Base-by-base conservation (phyloP, 2,329 filamentous ascomycete species). In the Claviceps paspali region DNA sequence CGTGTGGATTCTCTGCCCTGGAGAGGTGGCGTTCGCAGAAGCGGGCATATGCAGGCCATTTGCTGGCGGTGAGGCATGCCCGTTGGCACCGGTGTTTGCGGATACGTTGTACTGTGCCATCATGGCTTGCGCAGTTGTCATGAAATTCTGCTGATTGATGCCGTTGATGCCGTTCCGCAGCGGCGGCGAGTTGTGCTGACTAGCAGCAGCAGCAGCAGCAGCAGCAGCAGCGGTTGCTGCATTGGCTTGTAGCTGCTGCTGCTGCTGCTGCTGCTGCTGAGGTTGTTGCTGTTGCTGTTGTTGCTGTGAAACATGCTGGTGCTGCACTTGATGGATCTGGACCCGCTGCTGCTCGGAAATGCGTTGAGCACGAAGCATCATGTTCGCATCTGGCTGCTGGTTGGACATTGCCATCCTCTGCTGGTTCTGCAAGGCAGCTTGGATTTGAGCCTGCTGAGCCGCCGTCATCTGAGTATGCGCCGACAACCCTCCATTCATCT, bases 391-490 rank as follows among this genome's bases (percentile, higher is more conserved):
- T 3, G 71, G 52, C 28, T 54, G 54, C 29, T 54, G 51, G 26
- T 56, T 56, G 2, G 55, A 53, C 45, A 57, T 55, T 2, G 74
- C 69, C 62, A 83, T 69, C 38, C 79, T 70, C 37, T 73, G 67
- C 43, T 79, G 70, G 5, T 61, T 63, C 43, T 70, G 62, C 46
- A 61, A 46, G 12, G 67, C 66, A 11, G 40, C 40, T 48, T 80
- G 77, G 62, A 84, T 69, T 45, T 80, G 80, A 18, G 79, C 76
- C 52, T 82, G 79, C 27, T 77, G 74, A 18, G 82, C 66, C 32
- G 71, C 70, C 41, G 73, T 74, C 62, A 82, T 70, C 29, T 73
- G 68, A 51, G 74, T 67, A 3, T 62, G 73, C 19, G 62, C 68
- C 40, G 63, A 65, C 31, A 64, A 68, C 43, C 57, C 68, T 38